These are phyloP conservation scores for Gossypium ekmanianum DNA, from an alignment of 345 rosid genomes.

Conservation along the genomic window DNA sequence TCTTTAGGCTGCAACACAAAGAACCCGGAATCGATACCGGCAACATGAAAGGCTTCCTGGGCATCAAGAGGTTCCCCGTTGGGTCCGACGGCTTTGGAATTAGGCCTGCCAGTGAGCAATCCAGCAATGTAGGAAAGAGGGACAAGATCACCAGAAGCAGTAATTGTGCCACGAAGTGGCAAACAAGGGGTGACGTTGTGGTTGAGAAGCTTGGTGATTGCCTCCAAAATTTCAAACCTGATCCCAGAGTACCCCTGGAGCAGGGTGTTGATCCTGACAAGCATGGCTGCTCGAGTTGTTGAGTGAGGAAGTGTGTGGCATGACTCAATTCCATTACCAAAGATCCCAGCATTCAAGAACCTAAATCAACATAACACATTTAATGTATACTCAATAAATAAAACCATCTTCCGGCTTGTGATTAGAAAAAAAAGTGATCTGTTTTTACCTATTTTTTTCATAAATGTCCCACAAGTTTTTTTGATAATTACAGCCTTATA, in stretches of 20 bases:
- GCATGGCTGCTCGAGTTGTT: slow-evolving; percentile 66
- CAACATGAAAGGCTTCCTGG: slow-evolving; percentile 39
- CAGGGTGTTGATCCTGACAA: slow-evolving; percentile 68
- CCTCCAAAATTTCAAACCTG: slow-evolving; percentile 65
- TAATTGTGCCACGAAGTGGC: slow-evolving; percentile 72
- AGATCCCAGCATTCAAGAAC: slow-evolving; percentile 71
- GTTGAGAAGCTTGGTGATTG: slow-evolving; percentile 60
- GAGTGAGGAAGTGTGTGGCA: slow-evolving; percentile 54
- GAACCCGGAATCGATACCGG: slow-evolving; percentile 40
- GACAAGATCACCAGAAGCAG: slow-evolving; percentile 70
- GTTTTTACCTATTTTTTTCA: background rate
- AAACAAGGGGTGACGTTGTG: slow-evolving; percentile 61
- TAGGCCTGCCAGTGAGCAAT: slow-evolving; percentile 54
- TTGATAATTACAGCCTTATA: too few species aligned
- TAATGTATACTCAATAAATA: background rate
- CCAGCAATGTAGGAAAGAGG: slow-evolving; percentile 74
- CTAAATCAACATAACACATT: slow-evolving; percentile 24
- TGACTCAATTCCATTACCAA: slow-evolving; percentile 47
- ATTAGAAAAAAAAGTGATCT: background rate
- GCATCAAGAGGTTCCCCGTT: slow-evolving; percentile 46
- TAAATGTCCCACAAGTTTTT: too few species aligned
- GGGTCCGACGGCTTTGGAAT: slow-evolving; percentile 58
- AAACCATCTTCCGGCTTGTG: too few species aligned
- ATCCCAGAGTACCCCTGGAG: slow-evolving; percentile 77
- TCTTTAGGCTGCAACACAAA: slow-evolving; percentile 70